A percentile compares a stretch with the other conserved stretches of the same genome.
Conservation (phyloP, 108 stramenopile genomes). For the Bacterosira constricta region DNA sequence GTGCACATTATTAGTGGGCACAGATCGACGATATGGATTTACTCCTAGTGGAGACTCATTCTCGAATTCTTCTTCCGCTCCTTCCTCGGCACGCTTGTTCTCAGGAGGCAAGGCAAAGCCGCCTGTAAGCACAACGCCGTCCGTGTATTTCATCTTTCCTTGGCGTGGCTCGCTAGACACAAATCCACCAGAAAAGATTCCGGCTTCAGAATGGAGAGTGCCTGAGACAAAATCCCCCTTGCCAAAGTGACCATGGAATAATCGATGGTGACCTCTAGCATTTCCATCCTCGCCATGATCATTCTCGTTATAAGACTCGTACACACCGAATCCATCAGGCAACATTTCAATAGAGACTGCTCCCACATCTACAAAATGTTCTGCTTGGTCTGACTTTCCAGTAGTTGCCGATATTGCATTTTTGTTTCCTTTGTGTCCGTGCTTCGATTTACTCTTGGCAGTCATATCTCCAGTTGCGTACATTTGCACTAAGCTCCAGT, state of each 20-base stretch:
- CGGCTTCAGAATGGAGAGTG: slow-evolving; percentile 12
- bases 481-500: slow-evolving; percentile 17
- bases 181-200: slow-evolving; percentile 23
- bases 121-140: slow-evolving; percentile 20
- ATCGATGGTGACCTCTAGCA: slow-evolving; percentile 10
- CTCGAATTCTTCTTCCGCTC: background rate
- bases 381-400: slow-evolving; percentile 1
- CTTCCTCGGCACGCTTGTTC: background rate
- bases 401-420: background rate
- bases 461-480: slow-evolving; percentile 15
- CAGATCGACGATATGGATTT: slow-evolving; percentile 29
- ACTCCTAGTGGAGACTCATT: slow-evolving; percentile 1
- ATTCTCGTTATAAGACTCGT: slow-evolving; percentile 2
- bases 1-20: slow-evolving; percentile 14
- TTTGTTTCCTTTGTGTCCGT: background rate
- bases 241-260: slow-evolving; percentile 32
- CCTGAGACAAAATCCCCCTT: slow-evolving; percentile 11
- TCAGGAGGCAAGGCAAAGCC: slow-evolving; percentile 4
- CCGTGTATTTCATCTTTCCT: slow-evolving; percentile 29
- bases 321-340: slow-evolving; percentile 39
- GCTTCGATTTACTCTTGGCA: background rate
- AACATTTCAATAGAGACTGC: slow-evolving; percentile 5
- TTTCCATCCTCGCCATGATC: slow-evolving; percentile 11
- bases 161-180: background rate
- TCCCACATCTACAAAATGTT: slow-evolving; percentile 24